phyloP scores from a whole-genome alignment of 1,139 yeast species.

The Taphrina betulina region DNA sequence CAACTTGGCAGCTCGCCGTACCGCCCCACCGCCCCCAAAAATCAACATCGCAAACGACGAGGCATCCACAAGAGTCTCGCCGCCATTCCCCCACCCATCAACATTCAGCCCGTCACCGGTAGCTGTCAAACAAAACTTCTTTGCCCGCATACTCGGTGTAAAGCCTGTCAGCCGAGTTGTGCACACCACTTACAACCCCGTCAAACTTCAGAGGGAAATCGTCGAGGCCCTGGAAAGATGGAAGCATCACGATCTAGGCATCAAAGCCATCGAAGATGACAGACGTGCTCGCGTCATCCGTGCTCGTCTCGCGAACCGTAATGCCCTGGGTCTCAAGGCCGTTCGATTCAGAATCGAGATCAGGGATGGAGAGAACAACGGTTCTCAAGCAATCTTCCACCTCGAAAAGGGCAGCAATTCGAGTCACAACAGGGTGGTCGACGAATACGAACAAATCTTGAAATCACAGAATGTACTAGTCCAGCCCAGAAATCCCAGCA shows the following conservation, averaged over 20 bases:
- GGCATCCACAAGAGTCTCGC: not conserved
- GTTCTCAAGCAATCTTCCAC: slow-evolving; percentile 29
- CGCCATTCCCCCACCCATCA: slow-evolving; percentile 16
- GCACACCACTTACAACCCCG: slow-evolving; percentile 30
- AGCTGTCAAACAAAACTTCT: slow-evolving; percentile 27
- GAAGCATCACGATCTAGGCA: slow-evolving; percentile 34
- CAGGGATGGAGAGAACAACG: slow-evolving; percentile 7
- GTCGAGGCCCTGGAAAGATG: slow-evolving; percentile 29
- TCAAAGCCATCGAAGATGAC: slow-evolving; percentile 29
- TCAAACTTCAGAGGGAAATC: slow-evolving; percentile 30
- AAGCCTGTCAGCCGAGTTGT: slow-evolving; percentile 32
- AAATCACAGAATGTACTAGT: slow-evolving; percentile 4
- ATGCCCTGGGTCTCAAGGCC: slow-evolving; percentile 35
- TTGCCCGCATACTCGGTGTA: slow-evolving; percentile 35
- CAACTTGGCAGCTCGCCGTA: slow-evolving; percentile 22
- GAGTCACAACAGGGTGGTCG: slow-evolving; percentile 26
- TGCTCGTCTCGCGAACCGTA: slow-evolving; percentile 31
- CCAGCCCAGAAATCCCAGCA: slow-evolving; percentile 1
- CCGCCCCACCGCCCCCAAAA: slow-evolving; percentile 26
- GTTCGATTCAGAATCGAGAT: slow-evolving; percentile 32
- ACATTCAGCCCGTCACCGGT: slow-evolving; percentile 14
- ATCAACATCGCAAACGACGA: not conserved
- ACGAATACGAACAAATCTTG: slow-evolving; percentile 22
- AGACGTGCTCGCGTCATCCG: slow-evolving; percentile 24
- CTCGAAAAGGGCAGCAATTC: slow-evolving; percentile 34